These are phyloP conservation scores for Pseudogymnoascus sp. DNA, from an alignment of 2,329 filamentous ascomycete genomes.

Conservation along the genomic window DNA sequence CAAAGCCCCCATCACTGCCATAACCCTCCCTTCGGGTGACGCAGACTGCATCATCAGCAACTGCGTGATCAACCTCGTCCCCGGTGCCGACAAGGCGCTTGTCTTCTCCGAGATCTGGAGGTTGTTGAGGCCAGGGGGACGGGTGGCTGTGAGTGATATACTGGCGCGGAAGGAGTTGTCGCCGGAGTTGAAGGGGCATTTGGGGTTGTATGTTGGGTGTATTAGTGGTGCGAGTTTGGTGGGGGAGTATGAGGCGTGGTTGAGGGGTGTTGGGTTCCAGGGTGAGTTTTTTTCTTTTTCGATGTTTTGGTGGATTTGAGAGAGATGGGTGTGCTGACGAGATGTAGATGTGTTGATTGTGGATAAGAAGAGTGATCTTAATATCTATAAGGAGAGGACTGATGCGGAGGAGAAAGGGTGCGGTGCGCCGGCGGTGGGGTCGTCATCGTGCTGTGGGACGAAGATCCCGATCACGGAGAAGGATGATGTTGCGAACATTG, in stretches of 20 bases:
- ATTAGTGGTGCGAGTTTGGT: slow-evolving; percentile 51
- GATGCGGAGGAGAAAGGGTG: slow-evolving; percentile 16
- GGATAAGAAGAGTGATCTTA: slow-evolving; percentile 43
- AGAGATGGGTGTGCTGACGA: not conserved
- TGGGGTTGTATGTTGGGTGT: slow-evolving; percentile 55
- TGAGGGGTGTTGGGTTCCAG: slow-evolving; percentile 45
- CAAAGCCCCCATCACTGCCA: slow-evolving; percentile 44
- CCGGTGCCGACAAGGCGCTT: slow-evolving; percentile 43
- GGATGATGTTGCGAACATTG: slow-evolving; percentile 27
- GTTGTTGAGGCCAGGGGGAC: slow-evolving; percentile 50
- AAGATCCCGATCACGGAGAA: slow-evolving; percentile 5
- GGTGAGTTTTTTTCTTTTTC: slow-evolving; percentile 30
- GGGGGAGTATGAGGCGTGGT: slow-evolving; percentile 45
- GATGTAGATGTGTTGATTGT: slow-evolving; percentile 38
- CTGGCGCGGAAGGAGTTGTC: slow-evolving; percentile 46
- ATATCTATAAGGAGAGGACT: slow-evolving; percentile 38
- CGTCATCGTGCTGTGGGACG: slow-evolving; percentile 16
- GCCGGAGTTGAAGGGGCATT: slow-evolving; percentile 40
- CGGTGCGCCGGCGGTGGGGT: slow-evolving; percentile 14
- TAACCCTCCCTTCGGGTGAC: slow-evolving; percentile 37
- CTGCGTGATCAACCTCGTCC: slow-evolving; percentile 57
- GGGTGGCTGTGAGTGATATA: slow-evolving; percentile 56
- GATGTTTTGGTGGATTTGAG: not conserved
- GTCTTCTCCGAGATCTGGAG: slow-evolving; percentile 55
- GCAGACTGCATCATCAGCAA: slow-evolving; percentile 57